Base-by-base conservation (phyloP, 2,329 filamentous ascomycete genomes). In the Calonectria montana region DNA sequence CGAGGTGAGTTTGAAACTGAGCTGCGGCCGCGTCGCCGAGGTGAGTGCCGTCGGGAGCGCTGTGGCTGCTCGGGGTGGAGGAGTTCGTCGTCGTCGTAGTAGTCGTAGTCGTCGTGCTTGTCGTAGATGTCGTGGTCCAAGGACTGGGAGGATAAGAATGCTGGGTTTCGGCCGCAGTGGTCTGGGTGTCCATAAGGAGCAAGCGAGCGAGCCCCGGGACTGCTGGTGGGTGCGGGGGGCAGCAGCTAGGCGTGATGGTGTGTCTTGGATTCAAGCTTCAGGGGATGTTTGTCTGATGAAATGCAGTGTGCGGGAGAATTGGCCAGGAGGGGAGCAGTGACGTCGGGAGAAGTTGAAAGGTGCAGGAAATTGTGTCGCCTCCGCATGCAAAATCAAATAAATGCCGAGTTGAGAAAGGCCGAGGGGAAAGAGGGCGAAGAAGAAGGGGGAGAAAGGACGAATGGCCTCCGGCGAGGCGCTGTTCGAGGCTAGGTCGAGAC, bases 1-100 rank as follows among this genome's bases (percentile, higher is more conserved):
- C 88, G 78, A 90, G 78, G 72, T 86, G 85, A 73, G 85, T 80
- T 63, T 86, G 82, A 67, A 83, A 81, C 55, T 82, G 82, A 50
- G 81, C 67, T 69, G 77, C 72, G 73, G 77, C 75, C 74, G 78
- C 74, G 72, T 82, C 76, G 70, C 77, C 74, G 55, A 77, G 72
- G 75, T 82, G 79, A 67, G 80, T 78, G 72, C 78, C 80, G 74
- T 83, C 82, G 66, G 75, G 75, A 73, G 80, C 75, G 65, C 76
- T 74, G 37, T 77, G 74, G 70, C 73, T 76, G 74, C 70, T 77
- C 74, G 79, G 76, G 71, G 76, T 75, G 61, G 79, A 74, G 67
- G 65, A 62, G 21, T 57, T 67, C 41, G 79, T 70, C 63, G 78
- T 74, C 48, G 74, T 76, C 64, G 79, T 74, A 64, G 76, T 73